These are phyloP conservation scores for Nemania diffusa DNA, from an alignment of 2,329 filamentous ascomycete species.

Conservation along the genomic window DNA sequence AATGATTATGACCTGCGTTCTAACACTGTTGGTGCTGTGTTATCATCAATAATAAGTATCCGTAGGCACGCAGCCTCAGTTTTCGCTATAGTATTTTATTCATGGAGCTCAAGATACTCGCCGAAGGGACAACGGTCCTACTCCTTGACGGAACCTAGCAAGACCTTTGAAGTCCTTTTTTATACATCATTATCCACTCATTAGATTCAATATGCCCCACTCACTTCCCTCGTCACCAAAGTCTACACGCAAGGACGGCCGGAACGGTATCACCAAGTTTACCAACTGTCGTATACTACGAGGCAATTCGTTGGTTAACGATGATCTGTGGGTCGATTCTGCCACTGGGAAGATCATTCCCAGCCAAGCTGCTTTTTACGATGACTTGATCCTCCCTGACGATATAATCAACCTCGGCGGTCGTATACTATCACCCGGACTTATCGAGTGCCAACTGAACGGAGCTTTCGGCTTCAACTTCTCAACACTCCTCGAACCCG, in stretches of 20 bases:
- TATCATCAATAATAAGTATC: conserved; percentile 47
- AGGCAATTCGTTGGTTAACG: conserved; percentile 72
- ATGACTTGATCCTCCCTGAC: conserved; percentile 75
- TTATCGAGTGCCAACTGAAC: conserved; percentile 93
- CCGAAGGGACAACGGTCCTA: conserved; percentile 46
- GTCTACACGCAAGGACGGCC: conserved; percentile 59
- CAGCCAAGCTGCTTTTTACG: conserved; percentile 74
- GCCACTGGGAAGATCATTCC: conserved; percentile 82
- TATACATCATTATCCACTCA: conserved; percentile 2
- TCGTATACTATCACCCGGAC: conserved; percentile 83
- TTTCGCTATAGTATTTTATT: conserved; percentile 39
- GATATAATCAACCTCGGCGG: conserved; percentile 81
- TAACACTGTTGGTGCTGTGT: conserved; percentile 36
- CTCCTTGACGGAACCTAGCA: conserved; percentile 48
- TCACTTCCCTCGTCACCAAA: conserved; percentile 53
- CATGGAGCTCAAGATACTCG: conserved; percentile 48
- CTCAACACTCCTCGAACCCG: conserved; percentile 75
- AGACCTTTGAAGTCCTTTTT: conserved; percentile 14
- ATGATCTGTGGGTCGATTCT: conserved; percentile 91
- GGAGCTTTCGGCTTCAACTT: conserved; percentile 95
- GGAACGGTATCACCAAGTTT: conserved; percentile 78
- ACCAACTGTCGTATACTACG: conserved; percentile 86
- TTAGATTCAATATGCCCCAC: conserved; percentile 46
- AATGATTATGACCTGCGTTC: conserved; percentile 6
- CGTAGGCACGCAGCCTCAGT: conserved; percentile 39